Base-by-base conservation (phyloP, 2,329 filamentous ascomycete genomes). In the Pestalotiopsis sp. region DNA sequence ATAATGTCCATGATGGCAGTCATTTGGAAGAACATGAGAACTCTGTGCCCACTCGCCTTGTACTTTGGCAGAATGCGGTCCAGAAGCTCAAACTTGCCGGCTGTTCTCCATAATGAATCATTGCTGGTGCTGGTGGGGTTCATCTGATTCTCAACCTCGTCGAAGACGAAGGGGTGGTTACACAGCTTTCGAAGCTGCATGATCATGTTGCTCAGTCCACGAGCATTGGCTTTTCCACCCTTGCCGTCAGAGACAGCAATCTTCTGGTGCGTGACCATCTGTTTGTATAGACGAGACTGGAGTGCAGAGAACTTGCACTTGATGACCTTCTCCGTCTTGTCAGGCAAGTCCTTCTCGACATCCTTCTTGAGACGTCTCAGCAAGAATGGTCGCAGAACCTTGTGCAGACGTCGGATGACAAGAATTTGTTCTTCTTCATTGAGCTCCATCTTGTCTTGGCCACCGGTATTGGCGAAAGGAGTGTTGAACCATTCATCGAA, bases 401-500 rank as follows among this genome's bases (percentile, higher is more conserved):
- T 99, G 84, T 99, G 96, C 70, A 99, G 87, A 86, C 96, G 95
- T 79, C 95, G 93, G 87, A 99, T 99, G 76, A 99, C 94, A 68
- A 99, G 92, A 81, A 99, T 90, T 80, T 97, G 94, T 82, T 99
- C 96, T 96, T 99, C 96, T 96, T 99, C 96, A 13, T 93, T 97
- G 71, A 99, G 86, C 78, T 98, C 95, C 93, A 99, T 99, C 86
- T 96, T 97, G 82, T 99, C 96, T 82, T 98, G 95, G 56, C 94
- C 91, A 81, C 96, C 96, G 4, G 96, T 99, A 79, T 99, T 99
- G 74, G 96, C 96, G 80, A 99, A 99, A 0, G 96, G 96, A 31
- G 96, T 99, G 79, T 98, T 99, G 90, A 99, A 99, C 96, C 96
- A 99, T 80, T 99, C 96, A 80, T 99, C 96, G 77, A 99, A 99